Conservation (phyloP, 345 rosid genomes). For the Murraya koenigii region DNA sequence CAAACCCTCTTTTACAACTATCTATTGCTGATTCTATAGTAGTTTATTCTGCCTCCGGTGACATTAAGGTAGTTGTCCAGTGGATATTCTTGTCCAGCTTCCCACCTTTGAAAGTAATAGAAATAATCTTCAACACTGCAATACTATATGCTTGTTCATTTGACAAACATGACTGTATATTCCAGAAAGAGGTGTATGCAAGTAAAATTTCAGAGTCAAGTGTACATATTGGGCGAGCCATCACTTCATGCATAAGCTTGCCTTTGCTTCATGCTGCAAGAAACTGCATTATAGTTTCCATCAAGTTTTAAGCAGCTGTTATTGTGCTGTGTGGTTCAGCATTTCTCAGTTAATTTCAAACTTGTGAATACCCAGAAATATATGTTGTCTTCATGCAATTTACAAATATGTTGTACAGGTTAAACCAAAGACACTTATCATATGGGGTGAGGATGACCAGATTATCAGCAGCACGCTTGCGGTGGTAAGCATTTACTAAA, state of each 20-base stretch:
- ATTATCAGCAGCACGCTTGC: conserved; percentile 75
- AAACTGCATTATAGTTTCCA: not conserved
- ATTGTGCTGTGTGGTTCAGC: not conserved
- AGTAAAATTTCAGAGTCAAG: not conserved
- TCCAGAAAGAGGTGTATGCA: not conserved
- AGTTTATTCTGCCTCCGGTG: not conserved
- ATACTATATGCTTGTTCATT: not conserved
- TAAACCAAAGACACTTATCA: conserved; percentile 67
- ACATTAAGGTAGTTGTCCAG: not conserved
- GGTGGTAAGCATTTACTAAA: conserved; percentile 47
- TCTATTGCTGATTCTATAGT: not conserved
- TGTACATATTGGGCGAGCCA: not conserved
- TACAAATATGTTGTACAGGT: conserved; percentile 39
- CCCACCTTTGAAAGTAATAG: not conserved
- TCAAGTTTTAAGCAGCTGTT: not conserved
- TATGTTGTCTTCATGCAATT: not conserved
- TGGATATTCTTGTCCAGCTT: not conserved
- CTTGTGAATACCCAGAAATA: not conserved
- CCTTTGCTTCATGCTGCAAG: not conserved
- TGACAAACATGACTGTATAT: not conserved
- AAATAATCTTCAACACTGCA: not conserved
- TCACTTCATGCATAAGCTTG: not conserved
- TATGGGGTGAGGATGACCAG: conserved; percentile 92
- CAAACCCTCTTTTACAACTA: not conserved
- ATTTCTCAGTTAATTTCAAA: not conserved